phyloP scores from a whole-genome alignment of 345 rosid species.

The Toxicodendron radicans region DNA sequence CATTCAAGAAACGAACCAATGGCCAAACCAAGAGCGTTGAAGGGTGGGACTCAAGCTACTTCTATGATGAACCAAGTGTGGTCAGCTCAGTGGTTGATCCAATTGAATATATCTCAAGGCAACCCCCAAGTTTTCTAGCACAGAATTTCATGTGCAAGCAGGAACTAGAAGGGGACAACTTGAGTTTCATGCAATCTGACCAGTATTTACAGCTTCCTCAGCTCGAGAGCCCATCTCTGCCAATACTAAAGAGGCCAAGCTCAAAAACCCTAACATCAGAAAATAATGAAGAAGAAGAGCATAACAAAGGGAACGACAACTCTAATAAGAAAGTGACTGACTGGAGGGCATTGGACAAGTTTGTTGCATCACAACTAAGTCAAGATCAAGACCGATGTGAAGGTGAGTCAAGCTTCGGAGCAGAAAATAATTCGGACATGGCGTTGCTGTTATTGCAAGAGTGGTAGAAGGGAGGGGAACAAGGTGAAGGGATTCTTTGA shows the following conservation, averaged over 20 bases:
- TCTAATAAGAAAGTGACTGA: constrained; percentile 54
- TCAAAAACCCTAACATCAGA: constrained; percentile 35
- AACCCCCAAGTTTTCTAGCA: constrained; percentile 38
- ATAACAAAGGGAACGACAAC: constrained; percentile 20
- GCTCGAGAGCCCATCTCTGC: constrained; percentile 81
- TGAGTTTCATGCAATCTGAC: constrained; percentile 51
- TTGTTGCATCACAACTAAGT: constrained; percentile 87
- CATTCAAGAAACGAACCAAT: constrained; percentile 73
- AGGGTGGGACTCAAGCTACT: constrained; percentile 69
- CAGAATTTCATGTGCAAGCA: constrained; percentile 68
- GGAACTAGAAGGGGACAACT: constrained; percentile 61
- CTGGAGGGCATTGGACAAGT: constrained; percentile 86
- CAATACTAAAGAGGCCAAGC: constrained; percentile 57
- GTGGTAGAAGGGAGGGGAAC: constrained; percentile 39
- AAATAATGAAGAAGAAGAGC: constrained; percentile 35
- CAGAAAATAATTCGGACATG: constrained; percentile 27
- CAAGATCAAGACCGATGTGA: constrained; percentile 54
- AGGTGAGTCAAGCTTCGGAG: constrained; percentile 35
- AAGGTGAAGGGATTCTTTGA: constrained; percentile 46
- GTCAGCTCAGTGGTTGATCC: constrained; percentile 54
- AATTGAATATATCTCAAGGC: constrained; percentile 50
- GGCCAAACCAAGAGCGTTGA: constrained; percentile 58
- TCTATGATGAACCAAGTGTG: constrained; percentile 58
- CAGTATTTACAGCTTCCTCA: constrained; percentile 84
- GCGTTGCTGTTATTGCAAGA: constrained; percentile 45